Evolutionary conservation across 805 yeast genomes (phyloP).

Genomic region (Ogataea ganodermae): DNA sequence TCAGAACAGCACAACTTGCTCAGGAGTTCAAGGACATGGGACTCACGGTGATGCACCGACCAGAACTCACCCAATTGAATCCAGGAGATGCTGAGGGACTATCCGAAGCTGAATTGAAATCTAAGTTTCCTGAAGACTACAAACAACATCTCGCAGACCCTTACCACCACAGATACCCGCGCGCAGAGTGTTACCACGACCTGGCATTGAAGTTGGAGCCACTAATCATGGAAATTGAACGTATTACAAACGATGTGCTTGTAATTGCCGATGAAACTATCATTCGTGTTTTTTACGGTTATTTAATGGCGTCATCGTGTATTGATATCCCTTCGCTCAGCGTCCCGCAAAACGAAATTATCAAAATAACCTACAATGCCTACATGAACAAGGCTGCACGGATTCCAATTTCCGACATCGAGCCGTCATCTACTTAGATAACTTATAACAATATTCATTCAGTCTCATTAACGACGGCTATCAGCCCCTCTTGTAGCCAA

Average conservation of each 20-base stretch:
- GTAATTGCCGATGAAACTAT: constrained; percentile 94
- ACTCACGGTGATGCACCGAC: constrained; percentile 68
- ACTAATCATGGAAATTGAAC: constrained; percentile 87
- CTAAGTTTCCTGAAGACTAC: constrained; percentile 68
- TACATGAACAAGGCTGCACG: constrained; percentile 70
- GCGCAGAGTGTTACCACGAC: constrained; percentile 96
- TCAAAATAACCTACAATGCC: constrained; percentile 86
- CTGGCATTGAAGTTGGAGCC: constrained; percentile 94
- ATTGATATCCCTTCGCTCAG: constrained; percentile 78
- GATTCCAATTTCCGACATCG: constrained; percentile 32
- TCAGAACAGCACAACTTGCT: constrained; percentile 81
- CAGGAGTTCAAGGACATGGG: constrained; percentile 63
- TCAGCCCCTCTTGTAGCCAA: constrained; percentile 71
- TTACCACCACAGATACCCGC: constrained; percentile 87
- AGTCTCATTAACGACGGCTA: neutral
- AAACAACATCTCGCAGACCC: constrained; percentile 71
- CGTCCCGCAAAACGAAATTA: constrained; percentile 80
- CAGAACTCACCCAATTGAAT: constrained; percentile 82
- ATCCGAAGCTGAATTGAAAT: constrained; percentile 57
- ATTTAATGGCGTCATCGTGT: constrained; percentile 89
- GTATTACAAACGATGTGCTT: constrained; percentile 82
- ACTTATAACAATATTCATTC: too few species aligned
- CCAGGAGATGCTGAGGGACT: constrained; percentile 85
- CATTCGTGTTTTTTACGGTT: constrained; percentile 87
- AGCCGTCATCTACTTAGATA: too few species aligned